Percentiles rank a stretch among this genome's conserved stretches.
These are phyloP conservation scores for Tieghemostelium lacteum DNA, from an alignment of 78 protist genomes.

Conservation along the genomic window DNA sequence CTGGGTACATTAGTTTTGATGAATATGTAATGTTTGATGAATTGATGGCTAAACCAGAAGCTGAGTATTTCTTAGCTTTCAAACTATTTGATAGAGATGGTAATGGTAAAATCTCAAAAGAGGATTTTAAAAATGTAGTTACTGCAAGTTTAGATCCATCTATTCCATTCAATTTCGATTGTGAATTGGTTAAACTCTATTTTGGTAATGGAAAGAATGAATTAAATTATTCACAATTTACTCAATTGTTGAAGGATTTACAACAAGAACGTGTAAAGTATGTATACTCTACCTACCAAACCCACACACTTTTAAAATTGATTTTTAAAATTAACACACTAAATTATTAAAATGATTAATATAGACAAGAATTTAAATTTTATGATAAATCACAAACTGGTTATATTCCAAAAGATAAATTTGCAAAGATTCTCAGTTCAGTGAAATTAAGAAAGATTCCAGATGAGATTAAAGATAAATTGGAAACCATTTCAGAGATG, in stretches of 20 bases:
- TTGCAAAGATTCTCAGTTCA: constrained; percentile 55
- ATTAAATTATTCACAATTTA: constrained; percentile 74
- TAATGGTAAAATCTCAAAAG: constrained; percentile 70
- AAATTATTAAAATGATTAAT: neutral
- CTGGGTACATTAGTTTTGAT: constrained; percentile 59
- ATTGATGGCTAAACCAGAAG: constrained; percentile 75
- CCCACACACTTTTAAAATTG: neutral
- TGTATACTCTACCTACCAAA: neutral
- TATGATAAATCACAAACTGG: constrained; percentile 34
- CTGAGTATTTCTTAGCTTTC: constrained; percentile 75
- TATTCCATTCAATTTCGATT: constrained; percentile 68
- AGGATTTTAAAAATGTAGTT: constrained; percentile 63
- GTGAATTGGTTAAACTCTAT: constrained; percentile 57
- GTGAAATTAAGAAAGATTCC: constrained; percentile 67
- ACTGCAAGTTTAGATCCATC: constrained; percentile 66
- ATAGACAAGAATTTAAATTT: constrained; percentile 60
- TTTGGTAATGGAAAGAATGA: constrained; percentile 56
- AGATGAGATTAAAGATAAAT: constrained; percentile 37
- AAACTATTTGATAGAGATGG: constrained; percentile 79
- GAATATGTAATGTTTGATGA: constrained; percentile 75
- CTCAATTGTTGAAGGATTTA: constrained; percentile 74
- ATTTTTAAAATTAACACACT: neutral
- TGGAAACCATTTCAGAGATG: constrained; percentile 44
- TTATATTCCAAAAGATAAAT: constrained; percentile 67
- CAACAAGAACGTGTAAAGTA: constrained; percentile 76